phyloP scores from a whole-genome alignment of 148 eudicot species.

The Fagopyrum esculentum region DNA sequence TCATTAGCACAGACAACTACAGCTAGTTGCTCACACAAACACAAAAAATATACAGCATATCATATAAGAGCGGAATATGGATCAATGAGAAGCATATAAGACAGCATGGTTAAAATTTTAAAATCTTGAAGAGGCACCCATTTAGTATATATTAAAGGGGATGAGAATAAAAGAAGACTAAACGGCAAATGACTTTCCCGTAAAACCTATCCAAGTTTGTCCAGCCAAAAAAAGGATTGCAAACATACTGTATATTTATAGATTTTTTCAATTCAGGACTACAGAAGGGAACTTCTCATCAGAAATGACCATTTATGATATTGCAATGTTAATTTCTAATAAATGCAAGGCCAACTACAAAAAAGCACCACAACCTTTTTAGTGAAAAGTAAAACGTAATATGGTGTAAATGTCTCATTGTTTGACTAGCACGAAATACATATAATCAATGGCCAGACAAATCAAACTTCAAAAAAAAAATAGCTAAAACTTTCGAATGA shows the following conservation, averaged over 20 bases:
- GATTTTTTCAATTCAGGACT: background rate
- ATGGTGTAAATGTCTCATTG: background rate
- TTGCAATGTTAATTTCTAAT: background rate
- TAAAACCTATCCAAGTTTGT: background rate
- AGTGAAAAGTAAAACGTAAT: background rate
- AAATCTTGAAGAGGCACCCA: background rate
- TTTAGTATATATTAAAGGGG: background rate
- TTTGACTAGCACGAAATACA: background rate
- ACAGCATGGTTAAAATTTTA: background rate
- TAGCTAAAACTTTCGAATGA: background rate
- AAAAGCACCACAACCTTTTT: background rate
- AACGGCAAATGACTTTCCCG: background rate
- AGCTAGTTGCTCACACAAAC: background rate
- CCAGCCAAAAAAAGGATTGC: background rate
- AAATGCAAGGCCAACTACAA: background rate
- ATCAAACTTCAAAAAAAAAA: background rate
- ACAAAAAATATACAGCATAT: background rate
- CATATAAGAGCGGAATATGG: background rate
- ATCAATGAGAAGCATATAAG: background rate
- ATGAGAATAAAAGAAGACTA: background rate
- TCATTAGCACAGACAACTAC: background rate
- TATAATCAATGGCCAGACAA: background rate
- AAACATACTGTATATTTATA: background rate
- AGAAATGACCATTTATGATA: background rate
- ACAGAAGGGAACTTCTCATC: background rate